Conservation (phyloP, 2,329 filamentous ascomycete species). For the Venturia oleaginea region DNA sequence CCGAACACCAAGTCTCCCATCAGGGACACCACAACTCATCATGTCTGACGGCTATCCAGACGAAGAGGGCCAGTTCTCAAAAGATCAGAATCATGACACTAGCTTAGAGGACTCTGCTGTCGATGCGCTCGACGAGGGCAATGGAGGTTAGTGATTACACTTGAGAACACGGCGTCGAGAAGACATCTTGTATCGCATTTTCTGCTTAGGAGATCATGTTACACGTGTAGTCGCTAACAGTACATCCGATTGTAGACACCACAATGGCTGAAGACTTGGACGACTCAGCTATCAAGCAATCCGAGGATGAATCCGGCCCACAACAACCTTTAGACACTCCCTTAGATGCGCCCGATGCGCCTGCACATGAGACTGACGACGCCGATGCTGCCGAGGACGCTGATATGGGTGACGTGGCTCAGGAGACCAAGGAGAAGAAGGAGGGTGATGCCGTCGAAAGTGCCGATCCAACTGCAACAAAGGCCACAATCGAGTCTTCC, state of each 20-base stretch:
- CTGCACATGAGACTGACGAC: conserved; percentile 48
- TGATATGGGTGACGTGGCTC: conserved; percentile 46
- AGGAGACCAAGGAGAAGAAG: conserved; percentile 30
- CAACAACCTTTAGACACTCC: conserved; percentile 56
- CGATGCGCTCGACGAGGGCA: background rate
- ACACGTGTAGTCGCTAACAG: background rate
- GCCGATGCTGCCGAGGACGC: conserved; percentile 58
- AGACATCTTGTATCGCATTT: background rate
- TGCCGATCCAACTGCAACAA: conserved; percentile 47
- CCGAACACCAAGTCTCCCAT: background rate
- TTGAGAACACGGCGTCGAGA: background rate
- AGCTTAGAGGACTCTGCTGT: background rate
- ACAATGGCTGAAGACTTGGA: conserved; percentile 41
- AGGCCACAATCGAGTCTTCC: conserved; percentile 72
- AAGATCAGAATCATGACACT: background rate
- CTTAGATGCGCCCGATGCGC: conserved; percentile 59
- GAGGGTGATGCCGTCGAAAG: conserved; percentile 23
- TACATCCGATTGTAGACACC: conserved; percentile 41
- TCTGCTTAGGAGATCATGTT: background rate
- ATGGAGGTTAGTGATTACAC: conserved; percentile 2
- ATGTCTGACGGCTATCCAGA: conserved; percentile 3
- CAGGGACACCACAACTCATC: background rate
- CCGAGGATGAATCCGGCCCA: conserved; percentile 47
- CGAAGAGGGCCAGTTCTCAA: background rate
- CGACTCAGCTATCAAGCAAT: conserved; percentile 32